Conservation (phyloP, 257 asterid species). For the Nicotiana otophora region DNA sequence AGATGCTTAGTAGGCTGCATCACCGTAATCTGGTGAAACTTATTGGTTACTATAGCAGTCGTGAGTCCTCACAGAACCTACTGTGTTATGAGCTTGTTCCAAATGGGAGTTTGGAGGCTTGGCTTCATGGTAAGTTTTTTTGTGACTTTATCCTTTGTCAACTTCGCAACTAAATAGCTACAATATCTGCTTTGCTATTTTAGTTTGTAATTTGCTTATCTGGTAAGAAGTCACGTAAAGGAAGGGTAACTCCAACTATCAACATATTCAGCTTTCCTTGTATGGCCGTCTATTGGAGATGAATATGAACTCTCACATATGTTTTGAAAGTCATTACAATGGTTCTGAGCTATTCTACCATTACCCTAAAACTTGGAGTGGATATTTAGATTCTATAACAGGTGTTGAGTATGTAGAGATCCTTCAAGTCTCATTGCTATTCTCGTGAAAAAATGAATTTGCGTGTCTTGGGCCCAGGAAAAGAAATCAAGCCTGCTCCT, state of each 20-base stretch:
- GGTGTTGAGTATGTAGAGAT: not conserved
- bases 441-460: not conserved
- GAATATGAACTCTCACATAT: not conserved
- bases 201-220: not conserved
- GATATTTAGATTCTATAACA: not conserved
- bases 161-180: not conserved
- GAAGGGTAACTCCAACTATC: not conserved
- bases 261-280: not conserved
- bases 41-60: conserved; percentile 81
- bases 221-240: not conserved
- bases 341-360: not conserved
- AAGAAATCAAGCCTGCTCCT: not conserved
- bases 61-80: conserved; percentile 70
- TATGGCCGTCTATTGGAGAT: not conserved
- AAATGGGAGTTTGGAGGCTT: conserved; percentile 89
- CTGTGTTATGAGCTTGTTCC: conserved; percentile 97
- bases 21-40: conserved; percentile 96
- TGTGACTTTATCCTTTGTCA: not conserved
- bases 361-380: not conserved
- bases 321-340: not conserved
- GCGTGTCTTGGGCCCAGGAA: not conserved
- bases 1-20: conserved; percentile 96
- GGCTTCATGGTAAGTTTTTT: conserved; percentile 80
- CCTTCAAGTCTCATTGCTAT: not conserved
- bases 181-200: not conserved